Conservation (phyloP, 352 stramenopile species). For the Globisporangium nagaii region DNA sequence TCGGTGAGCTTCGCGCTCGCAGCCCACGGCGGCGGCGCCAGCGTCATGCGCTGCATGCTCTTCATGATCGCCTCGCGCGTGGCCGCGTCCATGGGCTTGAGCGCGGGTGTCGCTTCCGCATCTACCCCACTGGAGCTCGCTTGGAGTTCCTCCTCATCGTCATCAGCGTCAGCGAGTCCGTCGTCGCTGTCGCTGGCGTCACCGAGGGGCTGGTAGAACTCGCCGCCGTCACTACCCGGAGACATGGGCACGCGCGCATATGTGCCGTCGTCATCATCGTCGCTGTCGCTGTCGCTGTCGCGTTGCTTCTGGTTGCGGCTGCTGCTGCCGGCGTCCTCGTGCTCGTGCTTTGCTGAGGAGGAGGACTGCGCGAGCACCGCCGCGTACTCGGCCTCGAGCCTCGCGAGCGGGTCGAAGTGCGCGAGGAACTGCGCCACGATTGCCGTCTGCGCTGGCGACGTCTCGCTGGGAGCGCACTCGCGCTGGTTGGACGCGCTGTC, state of each 20-base stretch:
- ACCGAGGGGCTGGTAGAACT: conserved; percentile 8
- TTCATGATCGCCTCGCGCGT: conserved; percentile 41
- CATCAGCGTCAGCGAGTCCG: conserved; percentile 8
- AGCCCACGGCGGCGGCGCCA: conserved; percentile 47
- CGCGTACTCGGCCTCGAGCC: conserved; percentile 60
- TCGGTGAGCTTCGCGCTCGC: conserved; percentile 32
- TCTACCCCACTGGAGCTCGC: conserved; percentile 9
- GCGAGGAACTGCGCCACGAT: conserved; percentile 25
- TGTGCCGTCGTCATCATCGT: conserved; percentile 3
- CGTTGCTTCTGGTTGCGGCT: conserved; percentile 12
- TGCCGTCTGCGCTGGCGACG: neutral
- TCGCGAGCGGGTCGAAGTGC: conserved; percentile 39
- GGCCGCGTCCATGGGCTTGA: conserved; percentile 17
- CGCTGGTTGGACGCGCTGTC: neutral
- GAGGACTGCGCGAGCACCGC: conserved; percentile 45
- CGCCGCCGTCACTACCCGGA: conserved; percentile 3
- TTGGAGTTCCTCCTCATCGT: neutral
- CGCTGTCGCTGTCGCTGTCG: conserved; percentile 15
- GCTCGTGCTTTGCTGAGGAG: neutral
- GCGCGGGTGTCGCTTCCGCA: neutral
- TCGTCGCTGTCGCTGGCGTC: conserved; percentile 12
- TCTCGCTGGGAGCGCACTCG: neutral
- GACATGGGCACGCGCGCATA: conserved; percentile 20
- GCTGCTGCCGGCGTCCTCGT: neutral
- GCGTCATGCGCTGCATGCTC: conserved; percentile 43